Evolutionary conservation across 1,139 yeast genomes (phyloP).

Genomic region (Eremothecium coryli): DNA sequence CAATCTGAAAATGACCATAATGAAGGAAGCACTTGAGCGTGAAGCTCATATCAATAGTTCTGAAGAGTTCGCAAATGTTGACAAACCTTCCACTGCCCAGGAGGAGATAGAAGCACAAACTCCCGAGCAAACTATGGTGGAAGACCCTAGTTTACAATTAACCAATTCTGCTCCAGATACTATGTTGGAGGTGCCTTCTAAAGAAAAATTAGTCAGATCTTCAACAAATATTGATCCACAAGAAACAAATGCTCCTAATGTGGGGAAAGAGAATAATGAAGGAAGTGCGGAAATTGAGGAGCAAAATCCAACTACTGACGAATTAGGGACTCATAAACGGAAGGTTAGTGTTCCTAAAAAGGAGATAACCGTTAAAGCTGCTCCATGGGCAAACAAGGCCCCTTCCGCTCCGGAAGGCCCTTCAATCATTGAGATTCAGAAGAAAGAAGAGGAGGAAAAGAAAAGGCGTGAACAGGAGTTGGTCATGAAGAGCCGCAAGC

Average conservation of each 20-base stretch:
- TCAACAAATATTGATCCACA: background rate
- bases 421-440: slow-evolving; percentile 18
- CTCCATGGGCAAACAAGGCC: slow-evolving; percentile 40
- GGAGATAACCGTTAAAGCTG: slow-evolving; percentile 17
- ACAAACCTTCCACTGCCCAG: background rate
- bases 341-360: background rate
- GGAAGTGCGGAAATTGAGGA: background rate
- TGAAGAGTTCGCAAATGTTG: background rate
- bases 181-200: background rate
- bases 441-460: slow-evolving; percentile 16
- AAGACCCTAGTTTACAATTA: background rate
- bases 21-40: slow-evolving; percentile 2
- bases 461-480: slow-evolving; percentile 16
- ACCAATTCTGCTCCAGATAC: background rate
- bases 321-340: background rate
- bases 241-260: background rate
- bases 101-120: background rate
- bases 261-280: background rate
- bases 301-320: slow-evolving; percentile 1
- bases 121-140: background rate
- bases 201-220: background rate
- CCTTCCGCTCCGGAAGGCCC: slow-evolving; percentile 19
- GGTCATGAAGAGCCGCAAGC: slow-evolving; percentile 15
- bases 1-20: slow-evolving; percentile 1
- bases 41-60: background rate